A percentile compares a stretch with the other conserved stretches of the same genome.
phyloP scores from a whole-genome alignment of 139 green algal genomes.

The Axilococcus clingmanii region DNA sequence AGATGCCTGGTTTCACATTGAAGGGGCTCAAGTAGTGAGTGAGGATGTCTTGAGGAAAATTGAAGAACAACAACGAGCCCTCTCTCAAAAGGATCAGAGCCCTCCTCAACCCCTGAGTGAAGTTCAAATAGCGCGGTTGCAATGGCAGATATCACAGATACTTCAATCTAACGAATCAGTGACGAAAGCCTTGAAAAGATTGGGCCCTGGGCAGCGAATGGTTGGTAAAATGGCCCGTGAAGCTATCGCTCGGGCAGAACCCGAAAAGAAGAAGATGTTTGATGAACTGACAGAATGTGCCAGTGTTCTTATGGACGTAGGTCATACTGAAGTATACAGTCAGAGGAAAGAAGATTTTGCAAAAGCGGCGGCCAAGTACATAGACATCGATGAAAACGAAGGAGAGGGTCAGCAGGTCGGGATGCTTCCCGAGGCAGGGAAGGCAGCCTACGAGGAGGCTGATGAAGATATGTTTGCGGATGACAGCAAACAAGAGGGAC shows the following conservation, averaged over 20 bases:
- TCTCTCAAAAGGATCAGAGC: conserved; percentile 2
- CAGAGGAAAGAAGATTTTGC: conserved; percentile 29
- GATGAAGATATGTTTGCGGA: conserved; percentile 61
- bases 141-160: conserved; percentile 35
- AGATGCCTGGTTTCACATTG: conserved; percentile 55
- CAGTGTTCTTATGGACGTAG: conserved; percentile 39
- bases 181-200: conserved; percentile 41
- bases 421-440: conserved; percentile 1
- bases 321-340: conserved; percentile 45
- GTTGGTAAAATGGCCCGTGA: conserved; percentile 12
- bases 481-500: conserved; percentile 9
- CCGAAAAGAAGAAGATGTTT: conserved; percentile 27
- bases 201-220: conserved; percentile 29
- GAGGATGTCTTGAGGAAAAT: conserved; percentile 29
- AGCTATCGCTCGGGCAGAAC: conserved; percentile 4
- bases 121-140: conserved; percentile 37
- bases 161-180: conserved; percentile 55
- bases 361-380: conserved; percentile 35
- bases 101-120: conserved; percentile 31
- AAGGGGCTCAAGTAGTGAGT: conserved; percentile 42
- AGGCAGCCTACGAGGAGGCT: conserved; percentile 20
- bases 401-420: conserved; percentile 9
- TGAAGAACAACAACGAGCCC: conserved; percentile 14
- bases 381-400: conserved; percentile 17
- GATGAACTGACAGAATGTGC: conserved; percentile 38